phyloP scores from a whole-genome alignment of 257 asterid species.

The Salvia miltiorrhiza region DNA sequence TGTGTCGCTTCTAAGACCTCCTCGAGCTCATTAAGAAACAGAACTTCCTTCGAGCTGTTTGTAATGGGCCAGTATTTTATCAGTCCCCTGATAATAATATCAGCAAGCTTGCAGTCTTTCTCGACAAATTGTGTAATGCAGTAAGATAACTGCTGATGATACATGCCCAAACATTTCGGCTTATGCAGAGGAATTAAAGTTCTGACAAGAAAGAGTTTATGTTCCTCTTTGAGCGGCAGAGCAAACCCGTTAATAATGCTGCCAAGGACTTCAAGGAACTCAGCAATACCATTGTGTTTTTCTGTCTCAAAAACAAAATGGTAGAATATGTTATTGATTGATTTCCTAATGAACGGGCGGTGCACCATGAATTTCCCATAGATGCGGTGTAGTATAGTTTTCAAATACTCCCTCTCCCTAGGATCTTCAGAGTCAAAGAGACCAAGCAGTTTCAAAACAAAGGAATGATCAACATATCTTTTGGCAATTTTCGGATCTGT shows the following conservation, averaged over 20 bases:
- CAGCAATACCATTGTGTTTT: slow-evolving; percentile 75
- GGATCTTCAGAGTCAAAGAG: slow-evolving; percentile 91
- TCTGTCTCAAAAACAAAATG: slow-evolving; percentile 71
- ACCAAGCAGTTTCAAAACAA: slow-evolving; percentile 70
- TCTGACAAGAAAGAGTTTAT: slow-evolving; percentile 70
- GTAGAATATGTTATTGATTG: slow-evolving; percentile 74
- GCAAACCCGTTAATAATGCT: slow-evolving; percentile 87
- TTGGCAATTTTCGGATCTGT: slow-evolving; percentile 81
- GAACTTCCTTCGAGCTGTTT: slow-evolving; percentile 74
- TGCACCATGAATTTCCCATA: slow-evolving; percentile 91
- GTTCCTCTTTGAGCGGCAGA: slow-evolving; percentile 84
- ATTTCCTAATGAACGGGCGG: slow-evolving; percentile 73
- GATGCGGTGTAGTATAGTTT: slow-evolving; percentile 74
- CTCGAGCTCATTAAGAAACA: slow-evolving; percentile 81
- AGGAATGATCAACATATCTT: slow-evolving; percentile 61
- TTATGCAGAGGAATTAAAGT: slow-evolving; percentile 76
- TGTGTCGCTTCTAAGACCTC: slow-evolving; percentile 81
- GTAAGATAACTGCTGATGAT: slow-evolving; percentile 77
- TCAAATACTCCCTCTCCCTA: slow-evolving; percentile 77
- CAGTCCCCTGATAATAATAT: slow-evolving; percentile 66
- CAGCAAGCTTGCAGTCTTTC: slow-evolving; percentile 86
- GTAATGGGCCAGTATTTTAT: slow-evolving; percentile 82
- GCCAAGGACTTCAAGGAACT: slow-evolving; percentile 74
- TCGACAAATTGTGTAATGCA: slow-evolving; percentile 74
- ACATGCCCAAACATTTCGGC: slow-evolving; percentile 70